phyloP scores from a whole-genome alignment of 768 basidiomycete genomes.

The Zangia roseola region DNA sequence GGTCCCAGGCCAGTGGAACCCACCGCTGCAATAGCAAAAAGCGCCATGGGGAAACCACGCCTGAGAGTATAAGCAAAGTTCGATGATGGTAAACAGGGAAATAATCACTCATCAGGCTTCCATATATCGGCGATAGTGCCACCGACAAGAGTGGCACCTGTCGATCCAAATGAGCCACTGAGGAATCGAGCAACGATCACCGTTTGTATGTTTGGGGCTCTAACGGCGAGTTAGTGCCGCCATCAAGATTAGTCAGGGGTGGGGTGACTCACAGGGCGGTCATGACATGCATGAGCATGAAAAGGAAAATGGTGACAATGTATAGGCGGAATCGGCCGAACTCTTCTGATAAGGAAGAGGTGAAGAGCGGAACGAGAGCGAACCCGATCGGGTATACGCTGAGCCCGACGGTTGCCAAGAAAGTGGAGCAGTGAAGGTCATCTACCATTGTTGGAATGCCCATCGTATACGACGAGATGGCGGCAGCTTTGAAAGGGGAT shows the following conservation, averaged over 20 bases:
- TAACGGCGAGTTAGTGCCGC: constrained; percentile 14
- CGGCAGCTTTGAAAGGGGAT: constrained; percentile 39
- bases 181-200: constrained; percentile 68
- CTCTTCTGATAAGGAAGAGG: constrained; percentile 72
- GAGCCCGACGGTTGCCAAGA: constrained; percentile 48
- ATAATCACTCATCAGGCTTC: constrained; percentile 53
- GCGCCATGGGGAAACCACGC: constrained; percentile 75
- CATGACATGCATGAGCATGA: constrained; percentile 50
- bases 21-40: constrained; percentile 63
- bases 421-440: constrained; percentile 43
- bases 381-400: constrained; percentile 61
- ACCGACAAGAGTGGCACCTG: constrained; percentile 70
- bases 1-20: constrained; percentile 66
- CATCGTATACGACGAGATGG: constrained; percentile 51
- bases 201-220: constrained; percentile 50
- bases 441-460: constrained; percentile 57
- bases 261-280: constrained; percentile 26
- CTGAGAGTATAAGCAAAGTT: constrained; percentile 35
- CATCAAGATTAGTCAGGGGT: background rate
- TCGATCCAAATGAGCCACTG: constrained; percentile 65
- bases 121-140: constrained; percentile 76
- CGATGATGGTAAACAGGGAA: background rate
- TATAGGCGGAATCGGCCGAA: constrained; percentile 66
- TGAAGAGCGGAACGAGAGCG: constrained; percentile 58
- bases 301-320: constrained; percentile 47